phyloP scores from a whole-genome alignment of 2,329 filamentous ascomycete genomes.

The Neopestalotiopsis sp. region DNA sequence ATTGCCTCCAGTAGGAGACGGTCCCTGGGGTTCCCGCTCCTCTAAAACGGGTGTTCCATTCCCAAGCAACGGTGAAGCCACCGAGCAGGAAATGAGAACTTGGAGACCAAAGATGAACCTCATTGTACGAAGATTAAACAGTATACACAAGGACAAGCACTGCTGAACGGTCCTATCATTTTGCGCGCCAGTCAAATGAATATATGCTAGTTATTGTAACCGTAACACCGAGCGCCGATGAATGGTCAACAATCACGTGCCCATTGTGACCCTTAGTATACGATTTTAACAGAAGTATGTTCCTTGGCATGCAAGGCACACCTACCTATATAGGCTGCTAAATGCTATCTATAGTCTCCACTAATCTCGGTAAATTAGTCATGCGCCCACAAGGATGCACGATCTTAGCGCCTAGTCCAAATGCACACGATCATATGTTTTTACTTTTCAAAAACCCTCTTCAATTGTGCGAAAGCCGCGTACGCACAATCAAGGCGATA shows the following conservation, averaged over 20 bases:
- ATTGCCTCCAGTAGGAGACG: not conserved
- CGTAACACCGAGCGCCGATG: not conserved
- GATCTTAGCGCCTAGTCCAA: not conserved
- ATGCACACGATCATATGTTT: not conserved
- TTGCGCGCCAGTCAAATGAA: not conserved
- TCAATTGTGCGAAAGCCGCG: not conserved
- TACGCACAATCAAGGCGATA: not conserved
- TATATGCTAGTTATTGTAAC: not conserved
- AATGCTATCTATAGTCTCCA: not conserved
- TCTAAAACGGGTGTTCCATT: not conserved
- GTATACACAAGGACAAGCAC: not conserved
- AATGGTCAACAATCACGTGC: not conserved
- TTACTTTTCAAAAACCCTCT: not conserved
- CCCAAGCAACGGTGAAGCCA: slow-evolving; percentile 8
- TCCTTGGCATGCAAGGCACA: not conserved
- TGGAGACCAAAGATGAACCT: not conserved
- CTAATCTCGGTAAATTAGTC: slow-evolving; percentile 8
- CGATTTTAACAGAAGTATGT: not conserved
- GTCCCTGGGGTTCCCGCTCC: not conserved
- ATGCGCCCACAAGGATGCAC: not conserved
- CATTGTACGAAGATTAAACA: not conserved
- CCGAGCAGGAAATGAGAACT: not conserved
- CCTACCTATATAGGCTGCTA: slow-evolving; percentile 4
- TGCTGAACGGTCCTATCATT: not conserved
- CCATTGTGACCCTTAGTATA: not conserved